Evolutionary conservation across 306 rosid species (phyloP), one percentile per base, ranked within the genome.

Genomic region (Sicyos baderoa): DNA sequence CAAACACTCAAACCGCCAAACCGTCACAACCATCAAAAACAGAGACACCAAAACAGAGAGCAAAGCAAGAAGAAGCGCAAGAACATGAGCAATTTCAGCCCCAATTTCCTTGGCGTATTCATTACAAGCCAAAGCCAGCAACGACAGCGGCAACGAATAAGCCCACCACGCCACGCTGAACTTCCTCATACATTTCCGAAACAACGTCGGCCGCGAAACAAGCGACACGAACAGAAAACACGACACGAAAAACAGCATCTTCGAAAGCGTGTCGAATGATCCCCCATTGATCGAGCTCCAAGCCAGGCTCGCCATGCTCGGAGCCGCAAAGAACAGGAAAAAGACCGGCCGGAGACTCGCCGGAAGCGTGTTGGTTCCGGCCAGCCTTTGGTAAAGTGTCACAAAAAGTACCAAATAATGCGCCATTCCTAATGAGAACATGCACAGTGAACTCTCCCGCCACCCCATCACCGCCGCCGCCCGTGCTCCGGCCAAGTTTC

Each of bases 91-190:
- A 7, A 44, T 18, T 7, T 9, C 67, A 19, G 58, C 60, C 10
- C 13, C 71, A 35, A 80, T 75, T 50, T 76, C 71, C 18, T 74
- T 54, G 0, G 78, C 73, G 10, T 80, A 70, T 54, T 80, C 62
- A 13, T 44, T 62, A 2, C 81, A 71, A 62, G 81, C 78, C 68
- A 80, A 32, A 37, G 84, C 81, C 47, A 73, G 55, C 9, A 61
- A 35, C 7, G 78, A 71, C 12, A 80, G 54, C 9, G 80, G 81
- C 19, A 80, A 80, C 9, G 84, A 73, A 63, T 80, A 80, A 5
- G 78, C 78, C 84, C 84, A 76, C 81, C 81, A 80, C 5, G 84
- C 76, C 71, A 80, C 52, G 27, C 37, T 73, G 78, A 80, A 80
- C 51, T 76, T 76, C 50, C 22, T 80, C 80, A 73, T 69, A 6